Evolutionary conservation across 1,284 basidiomycete genomes (phyloP).

Genomic region (Ustilago cynodontis): DNA sequence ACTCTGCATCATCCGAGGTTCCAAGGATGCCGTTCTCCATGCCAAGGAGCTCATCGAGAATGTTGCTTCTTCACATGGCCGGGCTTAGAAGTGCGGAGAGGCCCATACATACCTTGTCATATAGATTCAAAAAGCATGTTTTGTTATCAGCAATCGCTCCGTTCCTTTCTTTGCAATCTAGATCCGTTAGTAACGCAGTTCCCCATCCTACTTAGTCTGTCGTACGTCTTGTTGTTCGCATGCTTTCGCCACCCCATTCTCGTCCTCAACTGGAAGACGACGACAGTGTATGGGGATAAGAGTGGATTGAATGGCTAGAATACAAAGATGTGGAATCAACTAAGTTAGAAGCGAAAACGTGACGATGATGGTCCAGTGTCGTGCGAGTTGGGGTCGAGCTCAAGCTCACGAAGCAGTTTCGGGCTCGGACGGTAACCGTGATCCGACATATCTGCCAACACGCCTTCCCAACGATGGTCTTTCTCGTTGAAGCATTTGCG

Average conservation of each 20-base stretch:
- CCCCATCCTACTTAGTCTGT: neutral
- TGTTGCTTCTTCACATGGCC: constrained; percentile 37
- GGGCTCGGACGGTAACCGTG: constrained; percentile 32
- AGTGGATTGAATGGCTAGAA: neutral
- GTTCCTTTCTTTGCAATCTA: neutral
- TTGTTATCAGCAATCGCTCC: constrained; percentile 12
- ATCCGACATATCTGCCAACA: constrained; percentile 56
- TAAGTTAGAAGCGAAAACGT: neutral
- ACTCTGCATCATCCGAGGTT: constrained; percentile 59
- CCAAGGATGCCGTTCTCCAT: constrained; percentile 55
- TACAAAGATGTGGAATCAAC: constrained; percentile 6
- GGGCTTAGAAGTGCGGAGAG: constrained; percentile 5
- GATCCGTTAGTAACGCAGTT: neutral
- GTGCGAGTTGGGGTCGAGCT: constrained; percentile 7
- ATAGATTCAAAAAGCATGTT: constrained; percentile 18
- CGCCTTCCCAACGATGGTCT: constrained; percentile 50
- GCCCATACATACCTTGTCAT: neutral
- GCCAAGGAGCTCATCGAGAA: constrained; percentile 57
- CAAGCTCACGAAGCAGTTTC: constrained; percentile 14
- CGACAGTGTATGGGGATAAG: neutral
- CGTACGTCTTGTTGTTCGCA: too few relatives aligned
- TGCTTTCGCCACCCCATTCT: too few relatives aligned
- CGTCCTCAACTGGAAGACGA: too few relatives aligned
- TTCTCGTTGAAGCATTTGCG: constrained; percentile 48
- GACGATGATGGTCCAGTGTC: neutral